phyloP scores from a whole-genome alignment of 2,329 filamentous ascomycete species.

The Coleophoma crateriformis region DNA sequence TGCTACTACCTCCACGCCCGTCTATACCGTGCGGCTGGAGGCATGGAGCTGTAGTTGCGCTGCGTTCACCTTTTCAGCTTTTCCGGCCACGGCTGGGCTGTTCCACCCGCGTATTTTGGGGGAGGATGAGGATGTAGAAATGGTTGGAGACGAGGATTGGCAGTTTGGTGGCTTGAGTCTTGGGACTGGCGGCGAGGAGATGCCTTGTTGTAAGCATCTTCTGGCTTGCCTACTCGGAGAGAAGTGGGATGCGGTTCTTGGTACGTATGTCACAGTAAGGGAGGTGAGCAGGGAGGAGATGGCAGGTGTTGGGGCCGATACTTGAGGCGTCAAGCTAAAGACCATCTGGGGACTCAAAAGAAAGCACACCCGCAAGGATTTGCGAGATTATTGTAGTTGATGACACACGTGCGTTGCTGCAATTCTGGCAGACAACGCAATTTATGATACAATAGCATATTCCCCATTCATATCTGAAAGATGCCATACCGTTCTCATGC shows the following conservation, averaged over 20 bases:
- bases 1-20: constrained; percentile 19
- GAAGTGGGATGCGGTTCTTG: constrained; percentile 54
- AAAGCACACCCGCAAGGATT: neutral
- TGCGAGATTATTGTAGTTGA: neutral
- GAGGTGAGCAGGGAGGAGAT: constrained; percentile 58
- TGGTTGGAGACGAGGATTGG: constrained; percentile 11
- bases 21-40: constrained; percentile 66
- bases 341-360: no score
- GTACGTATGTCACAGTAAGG: constrained; percentile 47
- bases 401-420: constrained; percentile 15
- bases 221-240: constrained; percentile 76
- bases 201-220: constrained; percentile 79
- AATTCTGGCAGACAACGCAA: constrained; percentile 20
- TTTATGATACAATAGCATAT: constrained; percentile 28
- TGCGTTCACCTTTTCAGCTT: constrained; percentile 71
- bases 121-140: constrained; percentile 3
- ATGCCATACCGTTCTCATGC: constrained; percentile 18
- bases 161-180: constrained; percentile 42
- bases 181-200: constrained; percentile 18
- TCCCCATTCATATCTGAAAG: constrained; percentile 13
- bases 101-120: neutral
- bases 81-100: constrained; percentile 32
- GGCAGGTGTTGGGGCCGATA: constrained; percentile 54
- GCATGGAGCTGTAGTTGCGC: constrained; percentile 92
- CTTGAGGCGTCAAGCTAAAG: neutral